phyloP scores from a whole-genome alignment of 495 filamentous ascomycete genomes.

The Penicillium ochrochloron region DNA sequence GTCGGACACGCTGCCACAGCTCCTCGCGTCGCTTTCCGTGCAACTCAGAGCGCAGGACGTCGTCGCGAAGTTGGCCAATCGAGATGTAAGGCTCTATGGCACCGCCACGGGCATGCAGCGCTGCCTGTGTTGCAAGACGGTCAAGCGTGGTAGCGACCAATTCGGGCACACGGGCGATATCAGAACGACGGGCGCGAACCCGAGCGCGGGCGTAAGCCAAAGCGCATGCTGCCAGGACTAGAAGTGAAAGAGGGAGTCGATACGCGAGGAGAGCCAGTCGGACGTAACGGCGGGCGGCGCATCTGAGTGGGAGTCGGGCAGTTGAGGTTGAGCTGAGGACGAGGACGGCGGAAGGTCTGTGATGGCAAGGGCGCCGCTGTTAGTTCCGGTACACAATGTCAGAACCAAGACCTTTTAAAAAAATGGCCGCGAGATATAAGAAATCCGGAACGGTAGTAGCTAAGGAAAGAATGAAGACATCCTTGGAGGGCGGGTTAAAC shows the following conservation, averaged over 20 bases:
- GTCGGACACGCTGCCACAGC: constrained; percentile 80
- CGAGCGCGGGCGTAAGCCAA: constrained; percentile 61
- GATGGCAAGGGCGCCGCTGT: constrained; percentile 71
- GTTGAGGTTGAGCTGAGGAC: constrained; percentile 75
- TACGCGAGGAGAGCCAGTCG: constrained; percentile 90
- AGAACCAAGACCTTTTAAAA: constrained; percentile 49
- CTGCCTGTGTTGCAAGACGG: constrained; percentile 78
- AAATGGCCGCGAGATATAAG: constrained; percentile 25
- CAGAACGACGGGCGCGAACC: constrained; percentile 60
- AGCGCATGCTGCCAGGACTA: constrained; percentile 57
- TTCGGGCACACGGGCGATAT: constrained; percentile 71
- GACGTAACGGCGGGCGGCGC: constrained; percentile 86
- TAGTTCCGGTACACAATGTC: constrained; percentile 63
- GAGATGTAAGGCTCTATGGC: constrained; percentile 76
- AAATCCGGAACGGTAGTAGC: constrained; percentile 25
- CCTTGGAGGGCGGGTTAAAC: constrained; percentile 50
- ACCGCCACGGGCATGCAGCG: constrained; percentile 68
- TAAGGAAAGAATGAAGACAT: constrained; percentile 25
- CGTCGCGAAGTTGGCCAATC: constrained; percentile 87
- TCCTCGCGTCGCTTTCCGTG: constrained; percentile 70
- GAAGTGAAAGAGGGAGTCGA: constrained; percentile 86
- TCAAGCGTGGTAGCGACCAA: constrained; percentile 83
- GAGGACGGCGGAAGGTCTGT: constrained; percentile 65
- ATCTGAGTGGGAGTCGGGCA: constrained; percentile 84
- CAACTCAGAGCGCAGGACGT: constrained; percentile 84